Base-by-base conservation (phyloP, 768 basidiomycete genomes). In the Xerocomellus intermedius region DNA sequence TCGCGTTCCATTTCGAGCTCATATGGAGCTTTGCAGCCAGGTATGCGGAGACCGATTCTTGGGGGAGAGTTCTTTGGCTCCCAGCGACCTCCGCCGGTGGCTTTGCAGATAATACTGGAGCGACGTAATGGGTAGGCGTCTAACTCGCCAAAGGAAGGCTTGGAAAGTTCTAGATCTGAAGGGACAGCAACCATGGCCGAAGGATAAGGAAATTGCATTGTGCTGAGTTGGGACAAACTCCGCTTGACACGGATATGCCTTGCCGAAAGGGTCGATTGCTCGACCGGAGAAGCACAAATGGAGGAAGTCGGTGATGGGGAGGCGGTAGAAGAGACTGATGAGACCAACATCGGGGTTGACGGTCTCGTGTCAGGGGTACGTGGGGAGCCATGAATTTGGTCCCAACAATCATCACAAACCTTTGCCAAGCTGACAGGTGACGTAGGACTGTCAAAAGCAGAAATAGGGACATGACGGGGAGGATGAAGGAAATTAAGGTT, bases 21-120 rank as follows among this genome's bases (percentile, higher is more conserved):
- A 55, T 78, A 90, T 5, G 75, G 78, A 0, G 87, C 81, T 63
- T 87, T 88, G 62, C 78, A 78, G 9, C 87, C 87, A 2, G 84
- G 85, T 39, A 84, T 68, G 35, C 83, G 81, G n/a, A 82, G 70
- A 13, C 85, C 66, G 2, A 68, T 63, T 50, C 57, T 63, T 0
- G 72, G 73, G 2, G 77, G 73, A 10, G 71, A 69, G 30, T 77
- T 79, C 63, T 84, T 86, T 33, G 90, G 89, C 59, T 82, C 81
- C 89, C 89, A 91, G 33, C 90, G 82, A 16, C 89, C 89, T 14
- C 88, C 88, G 43, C 90, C 89, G 19, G 82, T 81, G 1, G 85
- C 86, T 62, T 91, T 92, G 74, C 89, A 92, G 14, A 89, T 77
- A 46, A 80, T 74, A 61, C 80, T 82, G 3, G 84, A 81, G 52